Evolutionary conservation across 2,329 filamentous ascomycete genomes (phyloP), one percentile per base, ranked within the genome.

Genomic region (Pyrenophora seminiperda): DNA sequence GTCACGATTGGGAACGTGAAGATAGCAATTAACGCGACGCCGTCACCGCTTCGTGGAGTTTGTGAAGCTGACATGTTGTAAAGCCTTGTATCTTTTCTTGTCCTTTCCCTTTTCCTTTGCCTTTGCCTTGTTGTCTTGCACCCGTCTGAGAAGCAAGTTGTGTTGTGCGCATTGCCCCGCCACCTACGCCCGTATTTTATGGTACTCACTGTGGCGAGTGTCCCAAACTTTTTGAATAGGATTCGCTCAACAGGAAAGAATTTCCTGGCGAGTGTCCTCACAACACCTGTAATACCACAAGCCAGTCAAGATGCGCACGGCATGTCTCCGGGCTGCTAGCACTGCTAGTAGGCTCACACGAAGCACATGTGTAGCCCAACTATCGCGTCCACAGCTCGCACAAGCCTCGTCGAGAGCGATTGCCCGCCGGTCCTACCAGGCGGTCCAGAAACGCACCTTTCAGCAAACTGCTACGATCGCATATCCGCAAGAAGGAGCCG

Each of bases 251-350:
- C 31, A 36, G 15, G 2, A 4, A 40, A 41, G 18, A 22, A 13
- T 19, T 27, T 44, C 19, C 18, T 15, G 31, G 39, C 27, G 40
- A 31, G 24, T n/a, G 19, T 45, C 41, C 43, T 31, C 42, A 19
- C 30, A 40, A 40, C 42, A 40, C 14, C 36, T n/a, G n/a, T n/a
- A 37, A 15, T 22, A 15, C 41, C 14, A 15, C 20, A 24, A 42
- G 13, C 40, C 48, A 42, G 43, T 52, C 54, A 64, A 31, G 40
- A 72, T 72, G 69, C 66, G 67, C 22, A 64, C 64, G 33, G 55
- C 63, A 42, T 67, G 64, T 53, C 60, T 72, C 46, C 58, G 67
- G 48, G 65, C 70, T 57, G 67, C 67, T 38, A 61, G 60, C 54
- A 59, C 65, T 43, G 63, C 63, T 42, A 57, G 58, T 43, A 65